Evolutionary conservation across 1,139 yeast species (phyloP), one percentile per base, ranked within the genome.

Genomic region (Yamadazyma oceani): DNA sequence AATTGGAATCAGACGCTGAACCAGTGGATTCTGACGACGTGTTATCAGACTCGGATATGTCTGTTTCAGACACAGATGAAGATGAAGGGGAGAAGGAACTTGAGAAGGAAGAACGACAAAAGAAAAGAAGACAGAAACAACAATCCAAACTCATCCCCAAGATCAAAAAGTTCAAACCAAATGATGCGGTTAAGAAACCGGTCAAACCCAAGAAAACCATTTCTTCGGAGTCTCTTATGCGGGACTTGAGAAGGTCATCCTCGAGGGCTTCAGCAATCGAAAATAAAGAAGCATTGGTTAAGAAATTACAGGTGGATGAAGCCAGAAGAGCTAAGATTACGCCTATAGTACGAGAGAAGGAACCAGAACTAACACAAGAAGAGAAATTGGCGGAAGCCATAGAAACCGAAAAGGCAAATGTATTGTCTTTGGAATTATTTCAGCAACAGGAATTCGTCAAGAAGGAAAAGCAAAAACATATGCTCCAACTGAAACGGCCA

Each of bases 401-500:
- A 32, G 85, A 83, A 49, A 94, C 97, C 0, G 98, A 92, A 58
- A 73, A 76, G 54, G 74, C 76, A 35, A 92, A 94, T 57, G 64
- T 80, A 4, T 69, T 78, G 22, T 85, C 97, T 3, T 68, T 92
- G 46, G 80, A 85, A 44, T 71, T 75, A 51, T 90, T 86, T 53
- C 78, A 83, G 51, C 94, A 90, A 50, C 92, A 87, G 56, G 98
- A 92, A 57, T 70, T 85, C 32, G 83, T 80, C 32, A 84, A 87
- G 53, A 88, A 87, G 57, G 83, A 83, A 57, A 75, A 76, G 38
- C 90, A 90, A 54, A 67, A 90, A 41, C 88, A 84, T 30, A 66
- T 85, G 43, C 76, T 86, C 58, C 69, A 79, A 42, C 83, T 85
- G 55, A 78, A 74, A 48, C 75, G 90, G 42, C 66, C 69, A 24